Conservation (phyloP, 2,329 filamentous ascomycete species). For the Fusarium paranaense region DNA sequence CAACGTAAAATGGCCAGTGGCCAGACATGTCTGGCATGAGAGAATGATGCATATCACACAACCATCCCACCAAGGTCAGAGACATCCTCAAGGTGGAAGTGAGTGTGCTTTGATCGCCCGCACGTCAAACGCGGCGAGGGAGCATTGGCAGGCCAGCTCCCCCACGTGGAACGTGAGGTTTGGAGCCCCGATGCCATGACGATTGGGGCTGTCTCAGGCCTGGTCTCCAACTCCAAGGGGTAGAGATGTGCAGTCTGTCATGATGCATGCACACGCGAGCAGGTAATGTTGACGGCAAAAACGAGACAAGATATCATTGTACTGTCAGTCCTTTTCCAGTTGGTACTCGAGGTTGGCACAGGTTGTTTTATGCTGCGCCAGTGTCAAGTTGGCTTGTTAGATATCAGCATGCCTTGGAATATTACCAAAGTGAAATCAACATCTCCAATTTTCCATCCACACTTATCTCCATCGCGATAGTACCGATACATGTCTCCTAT, state of each 20-base stretch:
- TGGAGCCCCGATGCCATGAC: not conserved
- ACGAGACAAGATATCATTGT: not conserved
- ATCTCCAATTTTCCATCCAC: not conserved
- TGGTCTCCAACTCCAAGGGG: not conserved
- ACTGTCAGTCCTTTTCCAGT: not conserved
- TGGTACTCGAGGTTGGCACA: not conserved
- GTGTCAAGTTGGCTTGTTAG: not conserved
- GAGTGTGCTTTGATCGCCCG: conserved; percentile 12
- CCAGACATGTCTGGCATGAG: not conserved
- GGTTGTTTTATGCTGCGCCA: not conserved
- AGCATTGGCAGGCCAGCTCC: not conserved
- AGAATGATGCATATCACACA: not conserved
- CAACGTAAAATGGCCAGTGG: not conserved
- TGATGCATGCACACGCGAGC: not conserved
- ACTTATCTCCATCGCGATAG: not conserved
- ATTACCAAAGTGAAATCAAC: not conserved
- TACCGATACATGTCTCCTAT: not conserved
- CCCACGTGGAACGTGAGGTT: conserved; percentile 10
- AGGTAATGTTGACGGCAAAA: conserved; percentile 4
- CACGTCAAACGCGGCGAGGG: conserved; percentile 7
- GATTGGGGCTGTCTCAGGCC: conserved; percentile 2
- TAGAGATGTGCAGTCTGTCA: not conserved
- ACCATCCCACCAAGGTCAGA: not conserved
- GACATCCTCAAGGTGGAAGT: not conserved
- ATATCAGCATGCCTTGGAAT: not conserved